Evolutionary conservation across 768 basidiomycete species (phyloP), one percentile per base, ranked within the genome.

Genomic region (Rhodotorula taiwanensis): DNA sequence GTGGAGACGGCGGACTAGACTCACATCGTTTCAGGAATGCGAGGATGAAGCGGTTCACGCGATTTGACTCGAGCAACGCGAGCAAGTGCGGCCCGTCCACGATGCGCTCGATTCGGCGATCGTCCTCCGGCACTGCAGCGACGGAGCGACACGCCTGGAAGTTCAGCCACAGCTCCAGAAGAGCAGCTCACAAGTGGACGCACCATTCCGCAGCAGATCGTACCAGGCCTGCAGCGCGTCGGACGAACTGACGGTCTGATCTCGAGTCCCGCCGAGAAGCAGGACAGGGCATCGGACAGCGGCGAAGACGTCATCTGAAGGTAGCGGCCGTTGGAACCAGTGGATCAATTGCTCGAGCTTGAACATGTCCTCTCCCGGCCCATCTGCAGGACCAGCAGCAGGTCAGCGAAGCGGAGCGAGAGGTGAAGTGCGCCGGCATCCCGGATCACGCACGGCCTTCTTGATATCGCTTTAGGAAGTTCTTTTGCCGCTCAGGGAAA

Each of bases 151-250:
- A 10, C 36, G 36, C 16, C 9, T 28, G 25, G 1, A 1, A 34
- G n/a, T 0, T 2, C 3, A 3, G 1, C 4, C 21, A 21, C 30
- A 13, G 21, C 8, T 8, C 3, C 10, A 11, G 36, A 1, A 0
- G 44, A 15, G 21, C 1, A 4, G 1, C 4, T 1, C 34, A 23
- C 11, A 30, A 13, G 16, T 2, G 3, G 34, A 36, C 62, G 44
- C n/a, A 64, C 62, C 62, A n/a, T 28, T 49, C 4, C 36, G 31
- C 2, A 64, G 39, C 16, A 34, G 36, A 5, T 64, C 52, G 41
- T 55, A 49, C 62, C 62, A 64, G 16, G 58, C 52, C 41, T 58
- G 16, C 23, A 58, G 45, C 3, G 62, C 52, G 15, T 53, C 56
- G n/a, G 48, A 31, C 14, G 57, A 52, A 21, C 36, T 50, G 9